These are phyloP conservation scores for Talaromyces thailandensis DNA, from an alignment of 495 filamentous ascomycete species.

Conservation along the genomic window DNA sequence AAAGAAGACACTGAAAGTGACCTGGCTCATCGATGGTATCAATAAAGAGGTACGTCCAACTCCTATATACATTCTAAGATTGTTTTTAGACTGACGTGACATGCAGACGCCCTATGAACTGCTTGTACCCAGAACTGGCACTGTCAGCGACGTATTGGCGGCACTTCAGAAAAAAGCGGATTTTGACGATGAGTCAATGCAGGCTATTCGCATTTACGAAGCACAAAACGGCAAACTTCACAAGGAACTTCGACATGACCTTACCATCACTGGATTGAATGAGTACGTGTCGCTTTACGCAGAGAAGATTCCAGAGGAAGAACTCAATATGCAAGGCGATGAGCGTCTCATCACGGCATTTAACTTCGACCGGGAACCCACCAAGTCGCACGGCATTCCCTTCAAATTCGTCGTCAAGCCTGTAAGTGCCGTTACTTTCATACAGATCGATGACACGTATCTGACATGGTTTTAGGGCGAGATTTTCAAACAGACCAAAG, in stretches of 20 bases:
- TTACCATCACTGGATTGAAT: conserved; percentile 61
- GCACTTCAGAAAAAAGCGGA: conserved; percentile 70
- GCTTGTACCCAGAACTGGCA: conserved; percentile 74
- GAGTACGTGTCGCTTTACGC: conserved; percentile 82
- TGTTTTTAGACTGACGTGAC: conserved; percentile 13
- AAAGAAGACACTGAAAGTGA: conserved; percentile 74
- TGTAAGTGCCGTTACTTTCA: conserved; percentile 37
- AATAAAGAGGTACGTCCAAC: conserved; percentile 65
- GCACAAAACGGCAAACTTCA: conserved; percentile 68
- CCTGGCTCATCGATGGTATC: conserved; percentile 81
- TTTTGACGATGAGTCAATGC: conserved; percentile 60
- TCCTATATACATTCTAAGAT: background rate
- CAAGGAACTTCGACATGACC: conserved; percentile 57
- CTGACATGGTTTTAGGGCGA: conserved; percentile 53
- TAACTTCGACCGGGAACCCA: conserved; percentile 85
- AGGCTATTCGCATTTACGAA: conserved; percentile 69
- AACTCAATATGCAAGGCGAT: conserved; percentile 47
- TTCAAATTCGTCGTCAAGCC: conserved; percentile 85
- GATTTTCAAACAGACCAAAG: conserved; percentile 81
- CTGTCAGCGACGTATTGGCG: conserved; percentile 63
- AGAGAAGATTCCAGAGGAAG: conserved; percentile 74
- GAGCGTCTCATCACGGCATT: conserved; percentile 65
- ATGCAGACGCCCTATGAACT: conserved; percentile 63
- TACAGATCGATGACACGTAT: background rate
- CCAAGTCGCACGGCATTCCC: conserved; percentile 70